phyloP scores from a whole-genome alignment of 2,329 filamentous ascomycete species.

The Juglanconis juglandina region DNA sequence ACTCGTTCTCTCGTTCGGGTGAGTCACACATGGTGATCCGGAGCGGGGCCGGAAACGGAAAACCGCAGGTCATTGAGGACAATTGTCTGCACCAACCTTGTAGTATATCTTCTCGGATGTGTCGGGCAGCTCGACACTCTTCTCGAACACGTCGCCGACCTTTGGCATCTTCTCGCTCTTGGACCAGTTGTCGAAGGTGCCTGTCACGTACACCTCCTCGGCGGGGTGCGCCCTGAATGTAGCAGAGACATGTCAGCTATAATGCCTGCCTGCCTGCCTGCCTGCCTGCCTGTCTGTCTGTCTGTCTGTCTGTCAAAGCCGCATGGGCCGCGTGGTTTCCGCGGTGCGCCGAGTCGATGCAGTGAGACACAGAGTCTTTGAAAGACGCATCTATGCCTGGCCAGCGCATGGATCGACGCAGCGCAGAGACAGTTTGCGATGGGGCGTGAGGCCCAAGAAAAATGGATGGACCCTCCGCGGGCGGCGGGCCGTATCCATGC shows the following conservation, averaged over 20 bases:
- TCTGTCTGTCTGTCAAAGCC: too few species aligned
- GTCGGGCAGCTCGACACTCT: slow-evolving; percentile 70
- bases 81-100: slow-evolving; percentile 64
- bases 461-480: slow-evolving; percentile 4
- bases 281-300: not conserved
- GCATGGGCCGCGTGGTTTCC: too few species aligned
- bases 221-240: slow-evolving; percentile 72
- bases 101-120: slow-evolving; percentile 76
- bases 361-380: too few species aligned
- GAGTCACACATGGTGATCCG: not conserved
- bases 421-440: slow-evolving; percentile 1
- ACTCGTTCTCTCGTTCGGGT: not conserved
- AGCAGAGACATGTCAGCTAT: slow-evolving; percentile 16
- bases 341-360: too few species aligned
- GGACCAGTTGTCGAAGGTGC: slow-evolving; percentile 91
- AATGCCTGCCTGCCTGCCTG: not conserved
- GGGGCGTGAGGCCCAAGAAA: not conserved
- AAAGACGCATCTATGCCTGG: not conserved
- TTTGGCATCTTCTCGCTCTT: slow-evolving; percentile 82
- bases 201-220: slow-evolving; percentile 88
- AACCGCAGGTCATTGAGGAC: slow-evolving; percentile 11
- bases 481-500: slow-evolving; percentile 5
- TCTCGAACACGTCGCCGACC: slow-evolving; percentile 65
- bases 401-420: not conserved
- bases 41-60: slow-evolving; percentile 1